Percentiles rank a stretch among this genome's conserved stretches.
phyloP scores from a whole-genome alignment of 495 filamentous ascomycete species.

The Cercophora samala region DNA sequence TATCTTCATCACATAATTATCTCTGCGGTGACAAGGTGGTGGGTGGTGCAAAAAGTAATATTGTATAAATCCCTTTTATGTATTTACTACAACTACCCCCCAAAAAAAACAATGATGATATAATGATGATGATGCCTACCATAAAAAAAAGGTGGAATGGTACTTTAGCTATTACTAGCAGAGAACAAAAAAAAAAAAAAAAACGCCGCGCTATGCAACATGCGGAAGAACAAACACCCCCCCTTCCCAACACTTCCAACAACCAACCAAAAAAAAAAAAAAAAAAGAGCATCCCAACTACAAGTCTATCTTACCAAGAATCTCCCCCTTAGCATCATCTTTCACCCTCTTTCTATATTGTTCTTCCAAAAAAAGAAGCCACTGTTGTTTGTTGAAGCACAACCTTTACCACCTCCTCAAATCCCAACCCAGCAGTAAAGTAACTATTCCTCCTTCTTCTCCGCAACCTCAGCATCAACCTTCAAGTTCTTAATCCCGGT shows the following conservation, averaged over 20 bases:
- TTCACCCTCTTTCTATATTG: conserved; percentile 9
- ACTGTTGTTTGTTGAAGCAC: background rate
- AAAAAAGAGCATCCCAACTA: background rate
- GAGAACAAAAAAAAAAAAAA: conserved; percentile 1
- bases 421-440: no score
- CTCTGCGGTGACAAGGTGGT: no score
- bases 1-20: no score
- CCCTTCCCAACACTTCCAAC: background rate
- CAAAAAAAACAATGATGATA: background rate
- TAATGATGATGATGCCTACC: background rate
- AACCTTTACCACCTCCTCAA: background rate
- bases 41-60: background rate
- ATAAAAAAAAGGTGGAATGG: background rate
- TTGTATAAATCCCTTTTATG: background rate
- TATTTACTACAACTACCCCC: background rate
- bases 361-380: background rate
- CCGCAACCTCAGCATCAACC: conserved; percentile 30
- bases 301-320: conserved; percentile 3
- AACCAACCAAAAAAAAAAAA: no score
- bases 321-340: conserved; percentile 15
- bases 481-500: conserved; percentile 47
- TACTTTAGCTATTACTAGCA: no score
- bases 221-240: conserved; percentile 4
- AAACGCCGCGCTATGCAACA: conserved; percentile 35
- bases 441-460: background rate